phyloP scores from a whole-genome alignment of 2,329 filamentous ascomycete genomes.

The Lecanoromycetidae sp. region DNA sequence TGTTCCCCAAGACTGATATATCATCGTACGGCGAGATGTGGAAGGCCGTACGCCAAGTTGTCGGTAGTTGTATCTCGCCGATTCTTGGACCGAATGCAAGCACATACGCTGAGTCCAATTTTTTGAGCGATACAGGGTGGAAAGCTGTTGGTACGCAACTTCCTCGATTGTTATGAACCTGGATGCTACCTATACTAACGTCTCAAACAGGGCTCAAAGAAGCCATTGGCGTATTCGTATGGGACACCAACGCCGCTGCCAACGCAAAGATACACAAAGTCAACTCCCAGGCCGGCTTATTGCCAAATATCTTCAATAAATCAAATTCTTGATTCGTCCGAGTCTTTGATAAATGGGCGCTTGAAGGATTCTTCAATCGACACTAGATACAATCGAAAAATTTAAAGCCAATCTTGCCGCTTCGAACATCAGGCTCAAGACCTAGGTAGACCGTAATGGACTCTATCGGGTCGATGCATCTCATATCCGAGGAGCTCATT shows the following conservation, averaged over 20 bases:
- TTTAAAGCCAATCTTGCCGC: too few relatives aligned
- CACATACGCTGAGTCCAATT: not conserved
- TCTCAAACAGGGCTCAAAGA: not conserved
- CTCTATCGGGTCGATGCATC: too few relatives aligned
- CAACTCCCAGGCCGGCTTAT: not conserved
- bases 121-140: not conserved
- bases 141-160: not conserved
- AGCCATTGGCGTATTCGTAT: conserved; percentile 5
- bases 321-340: not conserved
- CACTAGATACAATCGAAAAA: too few relatives aligned
- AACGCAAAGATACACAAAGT: not conserved
- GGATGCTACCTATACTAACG: not conserved
- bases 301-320: not conserved
- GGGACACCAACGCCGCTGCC: not conserved
- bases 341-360: too few relatives aligned
- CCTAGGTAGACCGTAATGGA: too few relatives aligned
- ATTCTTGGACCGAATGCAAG: not conserved
- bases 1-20: not conserved
- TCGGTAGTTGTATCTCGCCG: not conserved
- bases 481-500: too few relatives aligned
- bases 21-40: not conserved
- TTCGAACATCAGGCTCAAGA: too few relatives aligned
- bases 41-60: not conserved
- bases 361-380: too few relatives aligned
- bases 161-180: not conserved